Evolutionary conservation across 2,329 filamentous ascomycete species (phyloP).

Genomic region (Hypoxylon rubiginosum): DNA sequence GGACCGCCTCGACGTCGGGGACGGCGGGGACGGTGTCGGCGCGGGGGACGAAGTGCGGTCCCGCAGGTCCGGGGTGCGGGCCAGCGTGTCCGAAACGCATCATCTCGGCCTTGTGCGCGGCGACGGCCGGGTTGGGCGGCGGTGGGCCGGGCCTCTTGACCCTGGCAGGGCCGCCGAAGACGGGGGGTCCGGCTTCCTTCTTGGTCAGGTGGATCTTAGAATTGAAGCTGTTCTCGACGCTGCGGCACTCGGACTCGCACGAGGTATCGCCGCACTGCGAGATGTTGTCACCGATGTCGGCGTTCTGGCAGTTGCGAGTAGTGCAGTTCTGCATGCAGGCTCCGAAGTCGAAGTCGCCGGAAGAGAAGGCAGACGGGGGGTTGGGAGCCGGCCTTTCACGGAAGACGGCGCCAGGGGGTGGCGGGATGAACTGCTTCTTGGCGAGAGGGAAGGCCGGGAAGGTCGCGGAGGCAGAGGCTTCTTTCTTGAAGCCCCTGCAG

Average conservation of each 20-base stretch:
- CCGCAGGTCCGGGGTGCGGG: not conserved
- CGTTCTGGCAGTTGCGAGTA: constrained; percentile 32
- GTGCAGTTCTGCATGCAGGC: constrained; percentile 26
- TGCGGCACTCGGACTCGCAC: constrained; percentile 26
- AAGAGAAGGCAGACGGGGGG: no score
- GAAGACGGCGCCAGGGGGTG: not conserved
- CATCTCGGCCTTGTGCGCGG: not conserved
- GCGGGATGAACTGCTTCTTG: constrained; percentile 3
- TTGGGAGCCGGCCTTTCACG: not conserved
- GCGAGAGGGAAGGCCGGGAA: not conserved
- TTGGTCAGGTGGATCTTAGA: not conserved
- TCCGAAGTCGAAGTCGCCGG: constrained; percentile 3
- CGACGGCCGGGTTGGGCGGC: not conserved
- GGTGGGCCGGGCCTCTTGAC: not conserved
- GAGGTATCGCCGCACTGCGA: constrained; percentile 26
- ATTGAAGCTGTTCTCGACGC: not conserved
- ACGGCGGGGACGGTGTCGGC: not conserved
- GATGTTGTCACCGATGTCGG: constrained; percentile 17
- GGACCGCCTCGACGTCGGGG: not conserved
- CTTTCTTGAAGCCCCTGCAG: constrained; percentile 17
- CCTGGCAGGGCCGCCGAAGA: not conserved
- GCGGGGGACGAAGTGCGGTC: not conserved
- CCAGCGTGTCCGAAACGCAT: not conserved
- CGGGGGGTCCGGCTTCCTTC: not conserved
- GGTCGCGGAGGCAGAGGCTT: not conserved